phyloP scores from a whole-genome alignment of 208 protist genomes.

The Wallacemonas sp. region DNA sequence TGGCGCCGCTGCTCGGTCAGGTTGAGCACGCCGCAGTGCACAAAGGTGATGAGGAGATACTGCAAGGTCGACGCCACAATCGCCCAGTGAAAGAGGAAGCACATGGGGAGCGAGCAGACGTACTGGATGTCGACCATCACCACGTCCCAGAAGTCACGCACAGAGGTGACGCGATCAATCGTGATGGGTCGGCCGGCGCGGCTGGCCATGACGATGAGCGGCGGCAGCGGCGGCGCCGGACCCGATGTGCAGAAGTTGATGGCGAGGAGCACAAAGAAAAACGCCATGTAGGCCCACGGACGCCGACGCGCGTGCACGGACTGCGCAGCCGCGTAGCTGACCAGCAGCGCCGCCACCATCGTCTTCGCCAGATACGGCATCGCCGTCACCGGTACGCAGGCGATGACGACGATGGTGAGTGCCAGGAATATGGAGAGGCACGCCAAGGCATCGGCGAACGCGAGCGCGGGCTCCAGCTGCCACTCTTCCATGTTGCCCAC shows the following conservation, averaged over 20 bases:
- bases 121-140: background rate
- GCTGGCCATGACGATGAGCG: background rate
- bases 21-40: background rate
- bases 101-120: background rate
- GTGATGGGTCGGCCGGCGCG: background rate
- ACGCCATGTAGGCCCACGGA: constrained; percentile 26
- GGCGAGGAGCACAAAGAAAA: constrained; percentile 41
- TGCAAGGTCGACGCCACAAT: background rate
- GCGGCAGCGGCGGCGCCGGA: background rate
- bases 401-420: constrained; percentile 14
- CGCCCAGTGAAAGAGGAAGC: background rate
- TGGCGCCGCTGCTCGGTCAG: background rate
- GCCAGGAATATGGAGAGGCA: constrained; percentile 19
- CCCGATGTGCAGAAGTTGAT: constrained; percentile 23
- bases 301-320: constrained; percentile 35
- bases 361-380: constrained; percentile 43
- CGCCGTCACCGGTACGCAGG: constrained; percentile 24
- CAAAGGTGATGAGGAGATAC: background rate
- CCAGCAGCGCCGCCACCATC: constrained; percentile 30
- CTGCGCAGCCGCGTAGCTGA: constrained; percentile 43
- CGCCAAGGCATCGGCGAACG: constrained; percentile 21
- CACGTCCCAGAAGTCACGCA: constrained; percentile 7
- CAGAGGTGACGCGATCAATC: background rate
- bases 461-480: constrained; percentile 10
- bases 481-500: constrained; percentile 24